These are phyloP conservation scores for Solanum phureja DNA, from an alignment of 257 asterid species.

Conservation along the genomic window DNA sequence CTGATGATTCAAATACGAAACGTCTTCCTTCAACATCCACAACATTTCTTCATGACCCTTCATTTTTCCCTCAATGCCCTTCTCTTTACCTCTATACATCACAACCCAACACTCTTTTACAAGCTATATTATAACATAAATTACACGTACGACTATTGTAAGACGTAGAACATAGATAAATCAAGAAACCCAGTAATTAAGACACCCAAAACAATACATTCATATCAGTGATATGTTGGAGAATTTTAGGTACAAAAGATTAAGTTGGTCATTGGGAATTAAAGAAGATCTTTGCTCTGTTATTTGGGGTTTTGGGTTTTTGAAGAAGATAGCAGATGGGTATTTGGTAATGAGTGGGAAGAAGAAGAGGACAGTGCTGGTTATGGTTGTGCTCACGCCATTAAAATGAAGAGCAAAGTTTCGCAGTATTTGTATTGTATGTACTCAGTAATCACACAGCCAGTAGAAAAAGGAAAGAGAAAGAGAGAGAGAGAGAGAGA, in stretches of 20 bases:
- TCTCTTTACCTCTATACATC: conserved; percentile 9
- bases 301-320: conserved; percentile 3
- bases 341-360: background rate
- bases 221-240: background rate
- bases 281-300: background rate
- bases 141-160: background rate
- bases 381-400: conserved; percentile 7
- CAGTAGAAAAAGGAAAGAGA: background rate
- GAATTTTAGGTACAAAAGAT: background rate
- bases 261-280: background rate
- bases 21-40: background rate
- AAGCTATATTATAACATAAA: background rate
- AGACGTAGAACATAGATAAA: background rate
- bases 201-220: background rate
- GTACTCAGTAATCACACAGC: background rate
- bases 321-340: background rate
- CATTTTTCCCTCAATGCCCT: conserved; percentile 6
- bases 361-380: background rate
- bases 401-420: conserved; percentile 6
- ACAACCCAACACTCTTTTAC: background rate
- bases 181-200: background rate
- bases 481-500: conserved; percentile 2
- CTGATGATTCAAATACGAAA: background rate
- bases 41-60: conserved; percentile 2
- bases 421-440: background rate